These are phyloP conservation scores for Grigorovia transvaalensis DNA, from an alignment of 805 yeast species.

Conservation along the genomic window DNA sequence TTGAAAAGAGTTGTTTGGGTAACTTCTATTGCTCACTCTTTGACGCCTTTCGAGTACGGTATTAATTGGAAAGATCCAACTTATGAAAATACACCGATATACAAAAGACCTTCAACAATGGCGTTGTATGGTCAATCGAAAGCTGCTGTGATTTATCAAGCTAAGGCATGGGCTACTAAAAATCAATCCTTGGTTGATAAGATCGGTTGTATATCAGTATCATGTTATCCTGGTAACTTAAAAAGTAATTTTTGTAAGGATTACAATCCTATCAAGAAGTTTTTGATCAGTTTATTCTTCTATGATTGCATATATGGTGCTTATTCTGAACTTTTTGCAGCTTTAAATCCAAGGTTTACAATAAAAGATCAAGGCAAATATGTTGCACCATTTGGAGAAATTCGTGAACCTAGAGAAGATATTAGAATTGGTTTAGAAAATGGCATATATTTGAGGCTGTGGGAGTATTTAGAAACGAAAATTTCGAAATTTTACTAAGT, in stretches of 20 bases:
- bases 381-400: conserved; percentile 30
- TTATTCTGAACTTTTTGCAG: conserved; percentile 31
- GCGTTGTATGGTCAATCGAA: conserved; percentile 32
- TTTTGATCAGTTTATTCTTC: conserved; percentile 7
- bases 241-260: conserved; percentile 26
- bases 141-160: conserved; percentile 29
- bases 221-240: conserved; percentile 31
- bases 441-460: conserved; percentile 23
- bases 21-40: conserved; percentile 27
- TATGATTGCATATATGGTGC: conserved; percentile 27
- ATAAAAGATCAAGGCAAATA: conserved; percentile 25
- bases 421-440: conserved; percentile 17
- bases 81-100: conserved; percentile 12
- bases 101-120: conserved; percentile 12
- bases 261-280: conserved; percentile 10
- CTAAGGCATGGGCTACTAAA: conserved; percentile 28
- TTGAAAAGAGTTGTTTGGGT: conserved; percentile 33
- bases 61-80: conserved; percentile 26
- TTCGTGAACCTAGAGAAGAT: conserved; percentile 24
- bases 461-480: conserved; percentile 17
- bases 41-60: conserved; percentile 25
- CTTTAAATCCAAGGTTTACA: conserved; percentile 27
- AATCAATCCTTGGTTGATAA: conserved; percentile 15
- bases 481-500: conserved; percentile 1
- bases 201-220: conserved; percentile 25